These are phyloP conservation scores for Melastoma malabathricum DNA, from an alignment of 345 rosid species.

Conservation along the genomic window DNA sequence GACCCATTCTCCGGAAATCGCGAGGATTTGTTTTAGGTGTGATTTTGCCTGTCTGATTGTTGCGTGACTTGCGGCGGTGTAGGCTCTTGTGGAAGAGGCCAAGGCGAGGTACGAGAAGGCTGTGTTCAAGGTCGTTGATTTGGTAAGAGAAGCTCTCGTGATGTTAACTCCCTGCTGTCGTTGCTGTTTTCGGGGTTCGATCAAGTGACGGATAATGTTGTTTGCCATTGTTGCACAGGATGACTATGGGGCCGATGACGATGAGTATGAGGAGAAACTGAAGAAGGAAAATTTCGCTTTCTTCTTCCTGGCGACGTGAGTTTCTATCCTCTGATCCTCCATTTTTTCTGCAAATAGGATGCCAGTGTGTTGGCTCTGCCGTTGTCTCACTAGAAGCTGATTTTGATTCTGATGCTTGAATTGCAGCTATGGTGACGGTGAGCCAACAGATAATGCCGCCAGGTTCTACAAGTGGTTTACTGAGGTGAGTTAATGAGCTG, in stretches of 20 bases:
- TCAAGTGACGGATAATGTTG: no score
- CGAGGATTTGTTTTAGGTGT: no score
- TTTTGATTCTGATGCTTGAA: not conserved
- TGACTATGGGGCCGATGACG: conserved; percentile 88
- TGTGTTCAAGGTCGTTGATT: conserved; percentile 58
- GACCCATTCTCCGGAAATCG: no score
- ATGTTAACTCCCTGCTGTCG: not conserved
- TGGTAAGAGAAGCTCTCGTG: conserved; percentile 30
- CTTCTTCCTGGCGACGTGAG: conserved; percentile 93
- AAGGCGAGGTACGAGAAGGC: conserved; percentile 71
- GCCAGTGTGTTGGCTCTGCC: no score
- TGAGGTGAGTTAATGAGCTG: conserved; percentile 21
- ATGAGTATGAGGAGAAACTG: conserved; percentile 76
- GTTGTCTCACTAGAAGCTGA: not conserved
- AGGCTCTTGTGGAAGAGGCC: conserved; percentile 78
- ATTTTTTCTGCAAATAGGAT: not conserved
- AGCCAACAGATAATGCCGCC: conserved; percentile 90
- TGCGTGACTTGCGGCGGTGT: not conserved
- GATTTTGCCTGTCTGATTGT: no score
- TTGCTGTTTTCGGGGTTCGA: not conserved
- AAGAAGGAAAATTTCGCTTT: conserved; percentile 68
- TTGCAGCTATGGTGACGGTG: conserved; percentile 88
- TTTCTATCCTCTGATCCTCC: not conserved
- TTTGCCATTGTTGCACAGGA: conserved; percentile 29
- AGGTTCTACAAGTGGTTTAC: conserved; percentile 89